Evolutionary conservation across 1,284 basidiomycete species (phyloP), one percentile per base, ranked within the genome.

Genomic region (Irpex sp.): DNA sequence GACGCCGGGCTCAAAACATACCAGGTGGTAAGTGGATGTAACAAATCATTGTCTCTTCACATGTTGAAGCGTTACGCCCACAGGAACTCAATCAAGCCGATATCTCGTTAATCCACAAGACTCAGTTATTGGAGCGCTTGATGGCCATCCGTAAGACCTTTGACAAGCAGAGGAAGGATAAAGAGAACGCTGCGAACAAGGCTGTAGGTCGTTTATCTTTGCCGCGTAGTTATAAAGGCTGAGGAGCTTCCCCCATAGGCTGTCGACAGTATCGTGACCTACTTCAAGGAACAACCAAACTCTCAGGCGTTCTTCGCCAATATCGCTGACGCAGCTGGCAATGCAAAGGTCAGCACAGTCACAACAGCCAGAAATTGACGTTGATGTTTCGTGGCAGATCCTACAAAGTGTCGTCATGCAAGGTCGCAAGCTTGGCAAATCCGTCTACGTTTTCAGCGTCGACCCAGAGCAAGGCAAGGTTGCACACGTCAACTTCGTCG

Each of bases 1-100:
- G 97, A 99, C 71, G 78, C 85, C 8, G 91, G 85, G 15, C 81
- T 98, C 69, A 98, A 97, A 80, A 81, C 87, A 4, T 89, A 92
- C 73, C 85, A 85, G 59, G 84, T 90, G 54, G 94, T 94, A 75
- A 62, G 91, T 81, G 3, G 11, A 19, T 52, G 59, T 15, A 26
- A 26, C 26, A 26, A 3, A 26, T 4, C 4, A 2, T 26, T 26
- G 26, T 4, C 3, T 26, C 44, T 47, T 52, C 26, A 1, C 37
- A 40, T 58, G 9, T 56, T 21, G 26, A 26, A 26, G 26, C 8
- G 51, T n/a, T 21, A 57, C 38, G 61, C 2, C 2, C 26, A n/a
- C 69, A 95, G 90, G 93, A 96, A 77, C 86, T 99, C n/a, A 89
- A 87, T 52, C 91, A 94, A 75, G 84, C 91, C 19, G 94, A 96